These are phyloP conservation scores for Hagleromyces aurorensis DNA, from an alignment of 805 yeast species.

Conservation along the genomic window DNA sequence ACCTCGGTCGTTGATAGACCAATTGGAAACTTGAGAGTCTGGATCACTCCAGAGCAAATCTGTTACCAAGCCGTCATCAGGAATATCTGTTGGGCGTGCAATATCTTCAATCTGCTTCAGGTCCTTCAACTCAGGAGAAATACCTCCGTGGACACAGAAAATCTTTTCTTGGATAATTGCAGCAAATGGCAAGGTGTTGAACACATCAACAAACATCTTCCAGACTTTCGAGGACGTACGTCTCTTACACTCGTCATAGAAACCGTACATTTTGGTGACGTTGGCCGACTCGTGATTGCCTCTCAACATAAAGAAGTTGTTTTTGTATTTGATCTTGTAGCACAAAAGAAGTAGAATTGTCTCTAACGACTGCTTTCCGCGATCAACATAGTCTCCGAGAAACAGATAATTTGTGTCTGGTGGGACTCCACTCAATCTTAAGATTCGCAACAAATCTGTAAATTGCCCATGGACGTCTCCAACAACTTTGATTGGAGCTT, in stretches of 20 bases:
- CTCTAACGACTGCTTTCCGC: slow-evolving; percentile 94
- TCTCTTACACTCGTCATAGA: slow-evolving; percentile 95
- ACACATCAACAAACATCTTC: slow-evolving; percentile 90
- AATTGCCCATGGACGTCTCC: slow-evolving; percentile 98
- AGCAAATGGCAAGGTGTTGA: slow-evolving; percentile 91
- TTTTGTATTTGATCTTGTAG: slow-evolving; percentile 93
- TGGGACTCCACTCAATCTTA: slow-evolving; percentile 94
- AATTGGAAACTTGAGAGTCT: slow-evolving; percentile 43
- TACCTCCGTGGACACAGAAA: slow-evolving; percentile 82
- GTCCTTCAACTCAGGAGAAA: slow-evolving; percentile 60
- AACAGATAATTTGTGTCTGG: slow-evolving; percentile 88
- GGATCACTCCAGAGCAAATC: slow-evolving; percentile 84
- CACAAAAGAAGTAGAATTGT: slow-evolving; percentile 82
- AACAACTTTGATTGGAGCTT: slow-evolving; percentile 75
- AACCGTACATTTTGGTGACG: slow-evolving; percentile 93
- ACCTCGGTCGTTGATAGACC: slow-evolving; percentile 79
- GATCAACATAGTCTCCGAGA: slow-evolving; percentile 93
- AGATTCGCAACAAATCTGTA: slow-evolving; percentile 79
- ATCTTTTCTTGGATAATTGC: slow-evolving; percentile 93
- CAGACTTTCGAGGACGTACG: slow-evolving; percentile 84
- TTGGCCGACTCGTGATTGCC: slow-evolving; percentile 98
- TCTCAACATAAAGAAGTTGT: slow-evolving; percentile 83
- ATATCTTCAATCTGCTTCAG: slow-evolving; percentile 59
- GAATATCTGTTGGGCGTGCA: slow-evolving; percentile 75
- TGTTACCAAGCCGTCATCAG: slow-evolving; percentile 68